Conservation (phyloP, 805 yeast species). For the Lipomyces spencermartinsiae region DNA sequence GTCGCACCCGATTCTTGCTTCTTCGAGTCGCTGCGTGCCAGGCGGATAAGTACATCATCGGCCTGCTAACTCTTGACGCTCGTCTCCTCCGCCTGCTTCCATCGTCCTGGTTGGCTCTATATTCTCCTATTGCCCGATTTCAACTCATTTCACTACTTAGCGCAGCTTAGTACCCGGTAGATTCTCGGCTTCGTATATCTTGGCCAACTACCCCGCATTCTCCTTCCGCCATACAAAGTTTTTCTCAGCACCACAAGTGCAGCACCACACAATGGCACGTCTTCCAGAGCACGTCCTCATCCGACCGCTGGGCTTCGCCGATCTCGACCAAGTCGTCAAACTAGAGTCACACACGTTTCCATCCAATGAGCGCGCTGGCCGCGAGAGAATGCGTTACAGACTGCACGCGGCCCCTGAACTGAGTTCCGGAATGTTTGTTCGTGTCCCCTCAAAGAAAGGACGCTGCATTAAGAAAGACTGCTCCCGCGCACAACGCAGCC, state of each 20-base stretch:
- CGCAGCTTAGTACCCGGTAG: neutral
- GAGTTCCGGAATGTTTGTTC: conserved; percentile 82
- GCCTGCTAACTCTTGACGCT: neutral
- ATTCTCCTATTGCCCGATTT: neutral
- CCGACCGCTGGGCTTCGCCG: conserved; percentile 81
- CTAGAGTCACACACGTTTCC: conserved; percentile 77
- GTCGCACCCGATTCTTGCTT: neutral
- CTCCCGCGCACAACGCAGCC: conserved; percentile 8
- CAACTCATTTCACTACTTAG: neutral
- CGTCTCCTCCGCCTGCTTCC: neutral
- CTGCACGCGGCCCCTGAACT: conserved; percentile 86
- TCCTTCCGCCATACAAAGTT: neutral
- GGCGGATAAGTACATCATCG: neutral
- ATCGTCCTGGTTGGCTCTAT: neutral
- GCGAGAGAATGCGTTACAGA: conserved; percentile 71
- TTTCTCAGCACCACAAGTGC: neutral
- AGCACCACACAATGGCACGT: conserved; percentile 19
- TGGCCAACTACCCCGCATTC: neutral
- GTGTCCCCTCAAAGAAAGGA: conserved; percentile 61
- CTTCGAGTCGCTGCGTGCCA: neutral
- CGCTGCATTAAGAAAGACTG: conserved; percentile 35
- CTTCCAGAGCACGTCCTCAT: conserved; percentile 67
- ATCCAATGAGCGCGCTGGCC: conserved; percentile 68
- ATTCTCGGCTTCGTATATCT: neutral
- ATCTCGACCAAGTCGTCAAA: conserved; percentile 62